A percentile compares a stretch with the other conserved stretches of the same genome.
These are phyloP conservation scores for Diaporthe citri DNA, from an alignment of 2,329 filamentous ascomycete species.

Conservation along the genomic window DNA sequence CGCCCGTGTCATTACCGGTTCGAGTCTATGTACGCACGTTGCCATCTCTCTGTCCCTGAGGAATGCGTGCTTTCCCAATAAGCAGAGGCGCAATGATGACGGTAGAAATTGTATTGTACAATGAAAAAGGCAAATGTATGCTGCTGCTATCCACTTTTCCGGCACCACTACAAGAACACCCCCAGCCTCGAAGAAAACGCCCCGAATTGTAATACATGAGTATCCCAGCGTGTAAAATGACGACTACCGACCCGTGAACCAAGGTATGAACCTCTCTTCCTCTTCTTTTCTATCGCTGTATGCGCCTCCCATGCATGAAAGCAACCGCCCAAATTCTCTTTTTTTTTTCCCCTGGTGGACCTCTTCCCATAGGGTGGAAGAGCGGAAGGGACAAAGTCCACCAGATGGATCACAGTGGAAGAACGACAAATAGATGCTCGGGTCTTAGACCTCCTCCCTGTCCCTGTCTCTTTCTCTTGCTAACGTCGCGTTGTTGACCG, in stretches of 20 bases:
- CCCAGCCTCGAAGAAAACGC: not conserved
- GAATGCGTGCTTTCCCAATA: not conserved
- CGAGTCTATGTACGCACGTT: not conserved
- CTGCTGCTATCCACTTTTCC: slow-evolving; percentile 16
- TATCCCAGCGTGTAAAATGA: not conserved
- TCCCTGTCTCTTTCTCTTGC: slow-evolving; percentile 28
- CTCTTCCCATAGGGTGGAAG: not conserved
- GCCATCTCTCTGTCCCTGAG: not conserved
- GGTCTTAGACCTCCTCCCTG: slow-evolving; percentile 33
- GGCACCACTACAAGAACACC: not conserved
- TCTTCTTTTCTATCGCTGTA: slow-evolving; percentile 21
- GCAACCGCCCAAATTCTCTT: not conserved
- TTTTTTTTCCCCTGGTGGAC: not conserved
- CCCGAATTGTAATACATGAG: slow-evolving; percentile 3
- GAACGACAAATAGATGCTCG: not conserved
- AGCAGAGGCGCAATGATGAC: slow-evolving; percentile 6
- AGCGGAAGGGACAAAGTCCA: not conserved
- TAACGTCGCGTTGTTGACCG: slow-evolving; percentile 29
- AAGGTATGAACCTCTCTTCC: slow-evolving; percentile 15
- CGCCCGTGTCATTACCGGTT: not conserved
- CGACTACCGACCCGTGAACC: slow-evolving; percentile 1
- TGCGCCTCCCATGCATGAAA: slow-evolving; percentile 37
- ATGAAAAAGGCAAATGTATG: slow-evolving; percentile 13
- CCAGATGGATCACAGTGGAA: not conserved
- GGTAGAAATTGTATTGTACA: slow-evolving; percentile 19